phyloP scores from a whole-genome alignment of 805 yeast genomes.

The Suhomyces sp. region DNA sequence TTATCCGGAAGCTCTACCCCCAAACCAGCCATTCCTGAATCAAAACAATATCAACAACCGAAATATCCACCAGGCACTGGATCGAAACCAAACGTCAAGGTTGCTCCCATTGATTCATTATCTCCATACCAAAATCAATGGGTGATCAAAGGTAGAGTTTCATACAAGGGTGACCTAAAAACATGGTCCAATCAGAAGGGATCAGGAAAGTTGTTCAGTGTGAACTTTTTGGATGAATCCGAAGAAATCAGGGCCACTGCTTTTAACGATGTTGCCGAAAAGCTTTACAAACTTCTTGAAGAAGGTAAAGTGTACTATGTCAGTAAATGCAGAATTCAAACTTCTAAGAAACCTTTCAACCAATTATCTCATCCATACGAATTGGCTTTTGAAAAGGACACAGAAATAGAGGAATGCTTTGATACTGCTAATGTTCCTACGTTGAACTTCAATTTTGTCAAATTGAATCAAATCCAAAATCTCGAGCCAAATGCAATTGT shows the following conservation, averaged over 20 bases:
- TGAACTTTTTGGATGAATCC: conserved; percentile 86
- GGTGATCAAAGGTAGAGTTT: conserved; percentile 91
- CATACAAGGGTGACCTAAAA: conserved; percentile 81
- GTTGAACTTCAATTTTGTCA: conserved; percentile 70
- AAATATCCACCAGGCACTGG: conserved; percentile 4
- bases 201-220: conserved; percentile 85
- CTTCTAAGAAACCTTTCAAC: conserved; percentile 83
- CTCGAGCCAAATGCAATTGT: conserved; percentile 68
- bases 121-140: conserved; percentile 90
- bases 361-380: conserved; percentile 87
- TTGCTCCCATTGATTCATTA: conserved; percentile 77
- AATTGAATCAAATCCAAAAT: conserved; percentile 61
- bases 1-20: conserved; percentile 9
- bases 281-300: conserved; percentile 68
- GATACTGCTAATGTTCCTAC: conserved; percentile 70
- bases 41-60: conserved; percentile 8
- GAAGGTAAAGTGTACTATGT: conserved; percentile 89
- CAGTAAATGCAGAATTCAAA: conserved; percentile 74
- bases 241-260: conserved; percentile 97
- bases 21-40: conserved; percentile 8
- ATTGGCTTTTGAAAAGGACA: conserved; percentile 74
- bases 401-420: conserved; percentile 66
- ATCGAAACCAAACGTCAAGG: conserved; percentile 24
- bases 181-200: conserved; percentile 86
- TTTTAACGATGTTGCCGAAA: conserved; percentile 82